A percentile compares a stretch with the other conserved stretches of the same genome.
phyloP scores from a whole-genome alignment of 192 early-diverging fungal genomes.

The Backusella westeae region DNA sequence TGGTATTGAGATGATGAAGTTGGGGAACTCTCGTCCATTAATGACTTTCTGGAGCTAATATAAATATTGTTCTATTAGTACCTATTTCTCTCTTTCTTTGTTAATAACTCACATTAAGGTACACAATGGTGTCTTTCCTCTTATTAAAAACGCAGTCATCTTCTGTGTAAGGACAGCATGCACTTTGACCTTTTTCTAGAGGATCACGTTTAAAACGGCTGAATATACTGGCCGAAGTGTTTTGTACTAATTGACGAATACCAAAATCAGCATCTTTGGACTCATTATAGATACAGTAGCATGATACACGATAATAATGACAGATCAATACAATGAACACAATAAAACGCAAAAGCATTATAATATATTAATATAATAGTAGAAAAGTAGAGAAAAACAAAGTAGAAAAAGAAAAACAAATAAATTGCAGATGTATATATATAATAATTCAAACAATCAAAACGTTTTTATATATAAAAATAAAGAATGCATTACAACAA shows the following conservation, averaged over 20 bases:
- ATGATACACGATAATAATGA: not conserved
- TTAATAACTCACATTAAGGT: not conserved
- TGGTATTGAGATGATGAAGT: not conserved
- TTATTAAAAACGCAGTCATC: not conserved
- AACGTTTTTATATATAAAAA: not conserved
- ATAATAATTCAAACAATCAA: not conserved
- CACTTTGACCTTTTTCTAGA: not conserved
- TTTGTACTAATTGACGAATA: not conserved
- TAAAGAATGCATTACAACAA: not conserved
- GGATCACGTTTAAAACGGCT: not conserved
- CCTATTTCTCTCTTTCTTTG: too few relatives aligned
- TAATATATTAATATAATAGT: not conserved
- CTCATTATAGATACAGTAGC: not conserved
- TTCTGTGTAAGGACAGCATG: conserved; percentile 2
- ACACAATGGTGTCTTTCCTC: not conserved
- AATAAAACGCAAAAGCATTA: not conserved
- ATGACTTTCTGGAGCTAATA: not conserved
- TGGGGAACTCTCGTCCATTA: not conserved
- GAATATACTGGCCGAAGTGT: not conserved
- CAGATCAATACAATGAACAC: not conserved
- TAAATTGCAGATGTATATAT: not conserved
- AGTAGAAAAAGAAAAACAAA: not conserved
- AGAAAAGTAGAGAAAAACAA: not conserved
- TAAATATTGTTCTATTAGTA: not conserved
- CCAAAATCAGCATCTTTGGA: not conserved